phyloP scores from a whole-genome alignment of 2,329 filamentous ascomycete genomes.

The Trichophyton benhamiae region DNA sequence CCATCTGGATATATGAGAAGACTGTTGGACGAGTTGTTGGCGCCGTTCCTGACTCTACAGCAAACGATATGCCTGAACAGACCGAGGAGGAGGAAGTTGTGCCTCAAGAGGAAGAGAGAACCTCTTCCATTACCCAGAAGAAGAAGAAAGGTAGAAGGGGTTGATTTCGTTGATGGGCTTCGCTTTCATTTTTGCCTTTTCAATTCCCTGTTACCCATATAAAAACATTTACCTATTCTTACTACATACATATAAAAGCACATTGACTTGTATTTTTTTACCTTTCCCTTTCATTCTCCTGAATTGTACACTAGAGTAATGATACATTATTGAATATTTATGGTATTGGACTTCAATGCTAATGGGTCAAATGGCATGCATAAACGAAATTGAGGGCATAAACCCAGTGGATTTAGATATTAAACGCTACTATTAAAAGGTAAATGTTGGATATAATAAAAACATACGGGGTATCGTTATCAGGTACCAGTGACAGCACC shows the following conservation, averaged over 20 bases:
- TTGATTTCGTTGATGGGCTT: neutral
- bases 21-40: constrained; percentile 22
- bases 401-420: neutral
- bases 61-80: constrained; percentile 17
- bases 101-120: neutral
- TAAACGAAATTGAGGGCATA: no score
- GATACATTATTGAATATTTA: no score
- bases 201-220: neutral
- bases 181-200: neutral
- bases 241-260: neutral
- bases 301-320: neutral
- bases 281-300: neutral
- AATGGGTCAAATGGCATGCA: no score
- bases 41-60: constrained; percentile 8
- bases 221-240: neutral
- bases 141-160: constrained; percentile 1
- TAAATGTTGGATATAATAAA: neutral
- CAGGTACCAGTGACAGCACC: neutral
- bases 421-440: neutral
- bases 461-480: neutral
- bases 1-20: constrained; percentile 56
- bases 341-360: no score
- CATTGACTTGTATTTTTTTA: neutral
- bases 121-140: neutral
- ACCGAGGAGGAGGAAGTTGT: constrained; percentile 11